Evolutionary conservation across 352 stramenopile species (phyloP).

Genomic region (Elongisporangium undulatum): DNA sequence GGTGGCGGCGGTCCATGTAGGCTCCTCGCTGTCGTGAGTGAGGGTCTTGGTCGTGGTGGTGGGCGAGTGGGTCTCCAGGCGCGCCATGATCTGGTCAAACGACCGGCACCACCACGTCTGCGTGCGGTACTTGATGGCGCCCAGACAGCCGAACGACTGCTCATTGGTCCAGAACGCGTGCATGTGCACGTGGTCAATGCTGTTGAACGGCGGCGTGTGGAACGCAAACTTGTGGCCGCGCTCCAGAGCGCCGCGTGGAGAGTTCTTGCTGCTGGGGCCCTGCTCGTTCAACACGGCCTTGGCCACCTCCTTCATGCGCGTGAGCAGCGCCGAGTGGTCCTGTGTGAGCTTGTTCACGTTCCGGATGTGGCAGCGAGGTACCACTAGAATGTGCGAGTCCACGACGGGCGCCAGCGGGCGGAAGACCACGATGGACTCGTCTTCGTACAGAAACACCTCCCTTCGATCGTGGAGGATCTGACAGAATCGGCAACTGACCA

Average conservation of each 20-base stretch:
- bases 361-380: conserved; percentile 78
- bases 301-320: conserved; percentile 67
- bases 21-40: conserved; percentile 1
- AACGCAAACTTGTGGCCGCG: conserved; percentile 59
- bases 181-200: conserved; percentile 89
- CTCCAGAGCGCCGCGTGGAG: conserved; percentile 12
- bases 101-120: conserved; percentile 86
- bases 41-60: background rate
- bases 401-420: conserved; percentile 63
- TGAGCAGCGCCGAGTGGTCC: conserved; percentile 52
- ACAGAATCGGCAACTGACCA: conserved; percentile 80
- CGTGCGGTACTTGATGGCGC: conserved; percentile 81
- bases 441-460: conserved; percentile 78
- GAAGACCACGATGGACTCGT: conserved; percentile 75
- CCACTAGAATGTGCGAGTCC: conserved; percentile 74
- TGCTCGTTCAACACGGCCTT: conserved; percentile 41
- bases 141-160: conserved; percentile 53
- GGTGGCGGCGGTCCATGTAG: background rate
- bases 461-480: conserved; percentile 63
- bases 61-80: conserved; percentile 10
- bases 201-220: conserved; percentile 86
- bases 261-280: conserved; percentile 2
- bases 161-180: conserved; percentile 70
- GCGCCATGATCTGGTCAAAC: conserved; percentile 67
- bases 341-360: conserved; percentile 80